Percentiles rank a stretch among this genome's conserved stretches.
Conservation (phyloP, 2,329 filamentous ascomycete genomes). For the Alternaria gansuensis region DNA sequence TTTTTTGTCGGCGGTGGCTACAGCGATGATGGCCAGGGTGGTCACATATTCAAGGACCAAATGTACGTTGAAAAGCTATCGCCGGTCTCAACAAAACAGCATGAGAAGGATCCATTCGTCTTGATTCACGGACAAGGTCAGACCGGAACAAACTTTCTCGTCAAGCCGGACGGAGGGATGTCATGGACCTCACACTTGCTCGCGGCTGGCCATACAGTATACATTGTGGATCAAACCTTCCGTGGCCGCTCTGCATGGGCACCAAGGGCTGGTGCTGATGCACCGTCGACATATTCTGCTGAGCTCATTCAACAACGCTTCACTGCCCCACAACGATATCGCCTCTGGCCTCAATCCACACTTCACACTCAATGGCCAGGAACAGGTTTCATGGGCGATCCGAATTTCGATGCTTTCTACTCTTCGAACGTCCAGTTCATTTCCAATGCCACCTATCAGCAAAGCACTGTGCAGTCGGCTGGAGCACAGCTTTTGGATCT, state of each 20-base stretch:
- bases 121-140: constrained; percentile 30
- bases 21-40: constrained; percentile 18
- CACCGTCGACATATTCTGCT: constrained; percentile 8
- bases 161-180: constrained; percentile 59
- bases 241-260: constrained; percentile 56
- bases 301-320: constrained; percentile 12
- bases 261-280: constrained; percentile 9
- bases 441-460: constrained; percentile 33
- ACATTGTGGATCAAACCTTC: constrained; percentile 58
- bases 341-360: constrained; percentile 53
- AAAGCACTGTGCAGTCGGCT: constrained; percentile 37
- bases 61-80: constrained; percentile 33
- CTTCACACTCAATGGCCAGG: constrained; percentile 58
- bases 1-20: constrained; percentile 36
- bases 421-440: constrained; percentile 54
- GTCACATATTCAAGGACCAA: constrained; percentile 29
- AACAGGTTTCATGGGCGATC: constrained; percentile 54
- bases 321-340: constrained; percentile 17
- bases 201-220: constrained; percentile 57
- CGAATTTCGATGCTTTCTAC: constrained; percentile 60
- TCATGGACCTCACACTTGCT: constrained; percentile 62
- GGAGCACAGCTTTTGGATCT: constrained; percentile 55
- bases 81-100: neutral
- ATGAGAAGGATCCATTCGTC: constrained; percentile 15
- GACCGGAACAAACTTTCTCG: constrained; percentile 40